Percentiles rank a stretch among this genome's conserved stretches.
Conservation (phyloP, 305 asterid genomes). For the Striga hermonthica region DNA sequence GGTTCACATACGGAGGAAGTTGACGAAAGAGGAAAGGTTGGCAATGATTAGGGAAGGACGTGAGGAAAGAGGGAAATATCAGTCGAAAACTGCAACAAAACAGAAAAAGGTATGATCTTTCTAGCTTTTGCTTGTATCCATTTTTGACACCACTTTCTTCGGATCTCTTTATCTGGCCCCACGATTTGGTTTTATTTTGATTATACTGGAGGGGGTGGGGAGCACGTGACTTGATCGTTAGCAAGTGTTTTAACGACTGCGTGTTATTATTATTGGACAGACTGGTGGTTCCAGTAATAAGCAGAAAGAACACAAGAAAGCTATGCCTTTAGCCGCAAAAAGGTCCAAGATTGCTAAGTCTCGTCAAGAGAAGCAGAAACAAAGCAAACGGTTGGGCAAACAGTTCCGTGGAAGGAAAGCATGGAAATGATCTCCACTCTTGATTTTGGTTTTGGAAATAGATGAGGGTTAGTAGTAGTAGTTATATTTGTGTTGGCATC, state of each 20-base stretch:
- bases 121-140: not conserved
- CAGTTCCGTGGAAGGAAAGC: conserved; percentile 96
- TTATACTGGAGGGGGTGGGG: not conserved
- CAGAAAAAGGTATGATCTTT: conserved; percentile 60
- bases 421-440: conserved; percentile 55
- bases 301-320: conserved; percentile 74
- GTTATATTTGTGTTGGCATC: too few species aligned
- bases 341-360: conserved; percentile 49
- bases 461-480: too few species aligned
- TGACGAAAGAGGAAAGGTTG: conserved; percentile 64
- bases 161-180: not conserved
- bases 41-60: conserved; percentile 67
- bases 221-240: not conserved
- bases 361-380: conserved; percentile 54
- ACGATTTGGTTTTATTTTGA: not conserved
- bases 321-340: conserved; percentile 81
- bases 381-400: conserved; percentile 44
- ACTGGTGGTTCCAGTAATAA: conserved; percentile 80
- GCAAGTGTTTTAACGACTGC: conserved; percentile 3
- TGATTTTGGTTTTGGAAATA: too few species aligned
- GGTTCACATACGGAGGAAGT: conserved; percentile 70
- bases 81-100: conserved; percentile 60
- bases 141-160: not conserved
- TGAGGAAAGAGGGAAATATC: conserved; percentile 77
- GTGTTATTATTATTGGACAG: conserved; percentile 38